A percentile compares a stretch with the other conserved stretches of the same genome.
Conservation (phyloP, 345 rosid species). For the Ailanthus altissimus region DNA sequence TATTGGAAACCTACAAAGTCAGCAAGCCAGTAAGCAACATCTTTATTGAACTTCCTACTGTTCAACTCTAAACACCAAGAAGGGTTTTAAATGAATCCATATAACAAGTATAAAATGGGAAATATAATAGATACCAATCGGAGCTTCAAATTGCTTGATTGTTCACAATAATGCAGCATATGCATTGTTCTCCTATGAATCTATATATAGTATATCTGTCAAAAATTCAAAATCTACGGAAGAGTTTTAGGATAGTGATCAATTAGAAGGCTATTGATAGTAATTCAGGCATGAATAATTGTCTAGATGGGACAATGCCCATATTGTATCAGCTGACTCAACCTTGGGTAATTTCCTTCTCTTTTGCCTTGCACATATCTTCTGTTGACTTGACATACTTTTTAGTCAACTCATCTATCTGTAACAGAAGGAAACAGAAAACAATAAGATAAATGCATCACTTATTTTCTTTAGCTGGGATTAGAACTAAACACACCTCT, state of each 20-base stretch:
- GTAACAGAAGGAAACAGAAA: constrained; percentile 16
- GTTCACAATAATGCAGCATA: background rate
- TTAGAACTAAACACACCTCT: constrained; percentile 55
- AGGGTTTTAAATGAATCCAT: background rate
- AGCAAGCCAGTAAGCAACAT: background rate
- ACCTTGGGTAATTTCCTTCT: constrained; percentile 76
- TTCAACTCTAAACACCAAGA: background rate
- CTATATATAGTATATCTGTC: background rate
- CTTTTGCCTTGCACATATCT: constrained; percentile 89
- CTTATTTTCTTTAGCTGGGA: background rate
- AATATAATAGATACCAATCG: background rate
- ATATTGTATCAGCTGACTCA: constrained; percentile 29
- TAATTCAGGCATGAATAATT: background rate
- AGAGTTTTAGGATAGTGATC: background rate
- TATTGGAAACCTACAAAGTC: background rate
- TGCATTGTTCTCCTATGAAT: background rate
- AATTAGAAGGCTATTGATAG: background rate
- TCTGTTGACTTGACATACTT: constrained; percentile 82
- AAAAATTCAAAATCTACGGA: constrained; percentile 10
- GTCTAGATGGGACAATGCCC: too few species aligned
- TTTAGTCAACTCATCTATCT: constrained; percentile 85
- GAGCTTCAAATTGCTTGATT: background rate
- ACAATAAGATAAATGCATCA: background rate
- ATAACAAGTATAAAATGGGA: background rate
- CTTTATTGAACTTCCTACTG: background rate